These are phyloP conservation scores for Colletotrichum abscissum DNA, from an alignment of 2,329 filamentous ascomycete genomes.

Conservation along the genomic window DNA sequence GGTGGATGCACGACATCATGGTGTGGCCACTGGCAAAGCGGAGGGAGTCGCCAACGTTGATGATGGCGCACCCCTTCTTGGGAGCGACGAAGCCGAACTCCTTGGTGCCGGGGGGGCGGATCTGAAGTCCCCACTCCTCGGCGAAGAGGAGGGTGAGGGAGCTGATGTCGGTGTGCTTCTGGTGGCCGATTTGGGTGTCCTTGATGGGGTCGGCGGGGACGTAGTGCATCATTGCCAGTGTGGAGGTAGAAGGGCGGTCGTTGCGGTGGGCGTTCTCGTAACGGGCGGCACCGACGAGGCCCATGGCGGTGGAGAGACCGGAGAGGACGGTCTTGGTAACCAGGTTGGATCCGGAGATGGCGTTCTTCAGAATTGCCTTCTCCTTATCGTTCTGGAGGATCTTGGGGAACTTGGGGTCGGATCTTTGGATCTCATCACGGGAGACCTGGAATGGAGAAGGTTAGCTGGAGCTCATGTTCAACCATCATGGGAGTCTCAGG, in stretches of 20 bases:
- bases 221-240: constrained; percentile 67
- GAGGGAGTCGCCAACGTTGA: constrained; percentile 70
- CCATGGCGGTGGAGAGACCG: constrained; percentile 58
- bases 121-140: constrained; percentile 68
- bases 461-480: neutral
- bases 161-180: constrained; percentile 69
- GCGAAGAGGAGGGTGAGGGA: constrained; percentile 66
- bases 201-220: constrained; percentile 54
- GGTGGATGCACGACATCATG: constrained; percentile 68
- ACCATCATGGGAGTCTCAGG: too few species aligned
- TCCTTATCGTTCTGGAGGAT: constrained; percentile 61
- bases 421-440: constrained; percentile 60
- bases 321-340: constrained; percentile 62
- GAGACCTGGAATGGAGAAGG: constrained; percentile 46
- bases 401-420: constrained; percentile 57
- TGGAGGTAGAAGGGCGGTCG: constrained; percentile 59
- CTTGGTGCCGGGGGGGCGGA: constrained; percentile 57
- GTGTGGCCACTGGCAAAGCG: constrained; percentile 64
- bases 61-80: constrained; percentile 61
- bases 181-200: constrained; percentile 60
- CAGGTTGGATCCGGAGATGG: constrained; percentile 62
- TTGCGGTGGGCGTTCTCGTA: constrained; percentile 65
- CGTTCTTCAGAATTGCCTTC: constrained; percentile 59
- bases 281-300: constrained; percentile 55
- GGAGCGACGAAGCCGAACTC: constrained; percentile 66